These are phyloP conservation scores for Ambispora gerdemannii DNA, from an alignment of 192 early-diverging fungal genomes.

Conservation along the genomic window DNA sequence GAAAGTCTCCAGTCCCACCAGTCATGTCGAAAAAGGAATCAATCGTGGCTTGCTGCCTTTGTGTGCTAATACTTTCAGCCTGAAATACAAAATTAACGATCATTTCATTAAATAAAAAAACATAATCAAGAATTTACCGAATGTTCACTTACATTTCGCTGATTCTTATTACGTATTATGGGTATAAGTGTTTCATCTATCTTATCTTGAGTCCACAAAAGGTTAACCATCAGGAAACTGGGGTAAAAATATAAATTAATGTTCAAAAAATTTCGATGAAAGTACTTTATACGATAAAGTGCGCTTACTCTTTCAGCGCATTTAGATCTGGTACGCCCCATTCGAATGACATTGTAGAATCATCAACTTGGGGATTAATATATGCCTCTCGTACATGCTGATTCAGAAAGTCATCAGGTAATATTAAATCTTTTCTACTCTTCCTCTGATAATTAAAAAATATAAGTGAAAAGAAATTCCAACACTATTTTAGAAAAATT, in stretches of 20 bases:
- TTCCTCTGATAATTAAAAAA: conserved; percentile 47
- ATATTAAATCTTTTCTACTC: conserved; percentile 56
- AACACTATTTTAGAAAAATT: no score
- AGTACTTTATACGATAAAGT: background rate
- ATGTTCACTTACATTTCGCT: conserved; percentile 31
- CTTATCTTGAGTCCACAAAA: conserved; percentile 64
- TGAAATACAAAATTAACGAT: no score
- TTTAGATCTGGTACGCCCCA: conserved; percentile 77
- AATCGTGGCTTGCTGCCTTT: conserved; percentile 39
- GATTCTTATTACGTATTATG: conserved; percentile 58
- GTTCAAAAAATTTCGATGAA: background rate
- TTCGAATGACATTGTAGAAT: conserved; percentile 50
- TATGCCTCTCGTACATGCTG: conserved; percentile 76
- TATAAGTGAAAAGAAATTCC: background rate
- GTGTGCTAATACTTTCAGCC: background rate
- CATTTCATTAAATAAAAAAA: no score
- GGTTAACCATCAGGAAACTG: conserved; percentile 54
- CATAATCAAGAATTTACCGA: no score
- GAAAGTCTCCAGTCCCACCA: conserved; percentile 25
- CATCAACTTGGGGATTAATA: conserved; percentile 71
- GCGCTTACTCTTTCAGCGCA: conserved; percentile 44
- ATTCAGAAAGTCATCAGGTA: conserved; percentile 81
- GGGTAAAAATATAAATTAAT: background rate
- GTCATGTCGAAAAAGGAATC: conserved; percentile 31
- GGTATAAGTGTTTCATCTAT: conserved; percentile 68